Evolutionary conservation across 441 rosid species (phyloP).

Genomic region (Populus hybrid): DNA sequence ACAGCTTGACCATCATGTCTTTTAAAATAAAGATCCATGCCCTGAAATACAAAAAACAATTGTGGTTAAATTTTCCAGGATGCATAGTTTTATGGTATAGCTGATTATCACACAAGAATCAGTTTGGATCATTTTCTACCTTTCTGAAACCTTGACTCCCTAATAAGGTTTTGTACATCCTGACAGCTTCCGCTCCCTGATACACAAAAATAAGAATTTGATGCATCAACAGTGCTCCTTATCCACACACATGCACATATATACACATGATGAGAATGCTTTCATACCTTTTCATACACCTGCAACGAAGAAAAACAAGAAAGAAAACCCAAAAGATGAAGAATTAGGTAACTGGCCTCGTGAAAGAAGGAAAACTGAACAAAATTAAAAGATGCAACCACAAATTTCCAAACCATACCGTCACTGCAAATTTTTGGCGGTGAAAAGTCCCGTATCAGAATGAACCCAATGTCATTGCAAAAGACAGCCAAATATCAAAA

Average conservation of each 20-base stretch:
- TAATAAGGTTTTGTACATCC: constrained; percentile 98
- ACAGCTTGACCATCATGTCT: constrained; percentile 98
- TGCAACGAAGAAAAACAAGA: constrained; percentile 37
- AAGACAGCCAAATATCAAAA: constrained; percentile 18
- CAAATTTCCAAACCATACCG: constrained; percentile 48
- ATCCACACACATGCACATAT: not conserved
- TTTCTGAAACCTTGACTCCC: constrained; percentile 91
- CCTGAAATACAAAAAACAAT: constrained; percentile 44
- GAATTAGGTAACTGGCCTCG: constrained; percentile 16
- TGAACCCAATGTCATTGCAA: constrained; percentile 23
- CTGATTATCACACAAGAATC: not conserved
- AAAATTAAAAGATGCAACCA: not conserved
- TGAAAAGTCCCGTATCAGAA: constrained; percentile 24
- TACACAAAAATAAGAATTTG: constrained; percentile 14
- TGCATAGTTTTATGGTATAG: constrained; percentile 12
- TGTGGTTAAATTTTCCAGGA: not conserved
- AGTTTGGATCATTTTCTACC: constrained; percentile 38
- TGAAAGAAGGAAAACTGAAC: not conserved
- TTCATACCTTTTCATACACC: constrained; percentile 95
- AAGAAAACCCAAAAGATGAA: constrained; percentile 14
- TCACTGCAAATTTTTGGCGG: constrained; percentile 52
- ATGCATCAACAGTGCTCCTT: constrained; percentile 13
- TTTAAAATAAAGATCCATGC: constrained; percentile 93
- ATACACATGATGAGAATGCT: constrained; percentile 15
- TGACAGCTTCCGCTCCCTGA: constrained; percentile 99